Evolutionary conservation across 2,329 filamentous ascomycete genomes (phyloP), one percentile per base, ranked within the genome.

Genomic region (Apiospora pterosperma): DNA sequence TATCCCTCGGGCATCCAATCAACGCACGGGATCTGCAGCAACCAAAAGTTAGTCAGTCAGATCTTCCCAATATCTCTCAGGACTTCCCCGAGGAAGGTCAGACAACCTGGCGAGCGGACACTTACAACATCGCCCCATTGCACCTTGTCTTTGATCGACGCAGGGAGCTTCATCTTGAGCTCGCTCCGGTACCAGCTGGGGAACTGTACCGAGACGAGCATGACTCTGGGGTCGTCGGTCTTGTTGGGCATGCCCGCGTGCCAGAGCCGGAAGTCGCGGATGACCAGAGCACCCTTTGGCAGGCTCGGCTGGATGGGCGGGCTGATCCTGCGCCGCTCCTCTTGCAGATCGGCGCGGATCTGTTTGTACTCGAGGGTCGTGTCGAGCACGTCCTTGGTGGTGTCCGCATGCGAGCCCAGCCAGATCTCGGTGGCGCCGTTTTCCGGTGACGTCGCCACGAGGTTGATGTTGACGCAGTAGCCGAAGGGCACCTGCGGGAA

Each of bases 401-500:
- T 78, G 23, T 77, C 77, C n/a, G 71, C 65, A 67, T 85, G 83
- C 0, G 78, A 81, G 1, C 82, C 82, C 0, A 80, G 76, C 82
- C 83, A 85, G 19, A 85, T 71, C 69, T 85, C 82, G 0, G 82
- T 85, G 1, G 77, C 76, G 19, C 82, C 83, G 62, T 84, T 84
- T 16, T 78, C 71, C 1, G 78, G 74, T 4, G 76, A 75, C 52
- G 79, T 79, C 34, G 80, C 78, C 8, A 83, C 75, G 6, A 84
- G 76, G 59, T 79, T 79, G 48, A 81, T 76, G 67, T 85, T 84
- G 59, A 83, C 71, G 21, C 80, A 81, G 36, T 80, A 76, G 0
- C 78, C 81, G 63, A 83, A 84, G 1, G 81, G 80, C 59, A 84
- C 81, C 3, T 67, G 67, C 0, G 81, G 80, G 64, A 86, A 82